These are phyloP conservation scores for Hericium rajendrae DNA, from an alignment of 768 basidiomycete species.

Conservation along the genomic window DNA sequence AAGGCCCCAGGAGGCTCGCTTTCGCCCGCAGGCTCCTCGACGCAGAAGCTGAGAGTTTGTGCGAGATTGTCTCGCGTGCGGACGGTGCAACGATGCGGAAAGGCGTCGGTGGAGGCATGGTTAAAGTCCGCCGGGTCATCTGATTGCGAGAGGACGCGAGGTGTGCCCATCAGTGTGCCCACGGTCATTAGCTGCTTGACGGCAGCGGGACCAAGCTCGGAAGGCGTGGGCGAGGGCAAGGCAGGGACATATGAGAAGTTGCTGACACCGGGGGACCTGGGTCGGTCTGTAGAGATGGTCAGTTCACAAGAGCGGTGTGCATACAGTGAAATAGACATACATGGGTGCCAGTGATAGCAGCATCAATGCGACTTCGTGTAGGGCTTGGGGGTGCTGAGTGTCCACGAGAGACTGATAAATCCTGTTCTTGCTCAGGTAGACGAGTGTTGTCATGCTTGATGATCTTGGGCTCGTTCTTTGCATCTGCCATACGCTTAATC, in stretches of 20 bases:
- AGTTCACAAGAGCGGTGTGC: conserved; percentile 1
- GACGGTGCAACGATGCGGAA: conserved; percentile 75
- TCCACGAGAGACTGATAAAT: conserved; percentile 28
- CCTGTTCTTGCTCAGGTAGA: conserved; percentile 60
- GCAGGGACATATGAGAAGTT: conserved; percentile 74
- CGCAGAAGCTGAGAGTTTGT: conserved; percentile 74
- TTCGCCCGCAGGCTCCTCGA: conserved; percentile 72
- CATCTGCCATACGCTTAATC: conserved; percentile 19
- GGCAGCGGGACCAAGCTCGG: conserved; percentile 68
- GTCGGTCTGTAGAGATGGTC: conserved; percentile 40
- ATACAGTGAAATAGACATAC: conserved; percentile 33
- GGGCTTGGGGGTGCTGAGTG: conserved; percentile 74
- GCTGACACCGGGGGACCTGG: conserved; percentile 41
- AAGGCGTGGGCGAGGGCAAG: conserved; percentile 80
- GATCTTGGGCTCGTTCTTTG: conserved; percentile 40
- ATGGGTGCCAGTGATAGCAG: conserved; percentile 91
- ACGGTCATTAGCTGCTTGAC: conserved; percentile 95
- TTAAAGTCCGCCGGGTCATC: conserved; percentile 38
- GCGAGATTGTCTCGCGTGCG: conserved; percentile 73
- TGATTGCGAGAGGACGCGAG: conserved; percentile 67
- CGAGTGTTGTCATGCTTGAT: conserved; percentile 81
- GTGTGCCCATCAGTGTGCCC: conserved; percentile 90
- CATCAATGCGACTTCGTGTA: conserved; percentile 80
- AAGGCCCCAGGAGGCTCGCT: conserved; percentile 47
- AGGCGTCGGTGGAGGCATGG: conserved; percentile 41